Percentiles rank a stretch among this genome's conserved stretches.
Conservation (phyloP, 257 asterid species). For the Fraxinus excelsior region DNA sequence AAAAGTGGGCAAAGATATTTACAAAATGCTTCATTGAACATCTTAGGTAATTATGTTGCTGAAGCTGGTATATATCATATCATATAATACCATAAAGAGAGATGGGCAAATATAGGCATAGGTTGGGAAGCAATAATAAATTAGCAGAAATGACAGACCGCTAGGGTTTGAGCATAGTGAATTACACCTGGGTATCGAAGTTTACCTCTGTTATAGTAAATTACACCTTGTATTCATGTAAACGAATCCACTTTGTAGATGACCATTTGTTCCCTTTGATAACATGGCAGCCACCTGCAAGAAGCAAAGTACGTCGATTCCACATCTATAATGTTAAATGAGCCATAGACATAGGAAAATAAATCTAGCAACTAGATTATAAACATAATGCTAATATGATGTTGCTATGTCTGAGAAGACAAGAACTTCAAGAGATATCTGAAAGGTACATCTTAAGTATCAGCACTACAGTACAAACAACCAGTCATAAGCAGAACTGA, state of each 20-base stretch:
- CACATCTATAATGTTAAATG: neutral
- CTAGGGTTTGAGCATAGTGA: neutral
- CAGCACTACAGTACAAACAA: constrained; percentile 2
- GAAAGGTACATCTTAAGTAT: constrained; percentile 9
- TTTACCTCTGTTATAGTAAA: constrained; percentile 41
- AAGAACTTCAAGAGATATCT: constrained; percentile 6
- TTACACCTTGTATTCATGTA: constrained; percentile 70
- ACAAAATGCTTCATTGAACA: no score
- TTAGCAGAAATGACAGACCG: neutral
- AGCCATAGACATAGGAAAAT: neutral
- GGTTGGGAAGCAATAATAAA: no score
- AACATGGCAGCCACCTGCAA: constrained; percentile 84
- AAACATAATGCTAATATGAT: neutral
- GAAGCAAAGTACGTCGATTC: constrained; percentile 24
- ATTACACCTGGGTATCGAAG: constrained; percentile 22
- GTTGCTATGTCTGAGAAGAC: constrained; percentile 4
- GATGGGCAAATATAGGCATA: no score
- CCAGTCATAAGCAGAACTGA: constrained; percentile 44
- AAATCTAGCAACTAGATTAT: neutral
- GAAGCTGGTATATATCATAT: no score
- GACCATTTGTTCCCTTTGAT: constrained; percentile 98
- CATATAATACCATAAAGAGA: no score
- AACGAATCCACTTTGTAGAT: constrained; percentile 93
- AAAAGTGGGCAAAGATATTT: no score
- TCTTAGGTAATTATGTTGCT: no score